Evolutionary conservation across 441 rosid genomes (phyloP).

Genomic region (Pelargonium cotyledonis): DNA sequence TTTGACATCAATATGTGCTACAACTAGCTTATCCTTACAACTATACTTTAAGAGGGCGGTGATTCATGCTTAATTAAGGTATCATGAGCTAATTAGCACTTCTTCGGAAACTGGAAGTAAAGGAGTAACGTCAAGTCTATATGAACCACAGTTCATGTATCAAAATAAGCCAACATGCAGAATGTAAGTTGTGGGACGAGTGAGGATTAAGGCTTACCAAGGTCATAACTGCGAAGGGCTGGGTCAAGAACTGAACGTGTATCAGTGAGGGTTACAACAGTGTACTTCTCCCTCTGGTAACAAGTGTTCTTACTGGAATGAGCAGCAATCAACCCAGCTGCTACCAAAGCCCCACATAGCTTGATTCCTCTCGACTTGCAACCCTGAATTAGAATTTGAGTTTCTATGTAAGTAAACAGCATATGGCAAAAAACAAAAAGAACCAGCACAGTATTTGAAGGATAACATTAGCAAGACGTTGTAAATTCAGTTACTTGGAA

Average conservation of each 20-base stretch:
- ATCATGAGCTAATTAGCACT: background rate
- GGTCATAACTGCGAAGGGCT: conserved; percentile 28
- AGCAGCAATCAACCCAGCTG: conserved; percentile 39
- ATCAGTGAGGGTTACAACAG: conserved; percentile 35
- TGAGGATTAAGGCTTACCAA: conserved; percentile 30
- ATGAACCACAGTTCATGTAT: no score
- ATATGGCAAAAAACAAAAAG: background rate
- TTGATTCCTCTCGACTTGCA: conserved; percentile 40
- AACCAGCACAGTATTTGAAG: background rate
- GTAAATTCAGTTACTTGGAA: no score
- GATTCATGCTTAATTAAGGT: background rate
- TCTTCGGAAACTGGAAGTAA: background rate
- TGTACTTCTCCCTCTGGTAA: conserved; percentile 31
- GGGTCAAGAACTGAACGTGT: conserved; percentile 48
- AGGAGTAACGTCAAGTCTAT: no score
- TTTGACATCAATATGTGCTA: background rate
- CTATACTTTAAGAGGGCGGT: background rate
- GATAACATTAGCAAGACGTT: background rate
- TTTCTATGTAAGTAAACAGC: background rate
- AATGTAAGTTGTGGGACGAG: no score
- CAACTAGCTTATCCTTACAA: background rate
- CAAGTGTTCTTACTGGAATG: conserved; percentile 18
- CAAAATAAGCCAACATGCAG: no score
- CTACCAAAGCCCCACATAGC: conserved; percentile 36
- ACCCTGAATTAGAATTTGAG: conserved; percentile 24